These are phyloP conservation scores for Isatis lusitanica DNA, from an alignment of 441 rosid genomes.

Conservation along the genomic window DNA sequence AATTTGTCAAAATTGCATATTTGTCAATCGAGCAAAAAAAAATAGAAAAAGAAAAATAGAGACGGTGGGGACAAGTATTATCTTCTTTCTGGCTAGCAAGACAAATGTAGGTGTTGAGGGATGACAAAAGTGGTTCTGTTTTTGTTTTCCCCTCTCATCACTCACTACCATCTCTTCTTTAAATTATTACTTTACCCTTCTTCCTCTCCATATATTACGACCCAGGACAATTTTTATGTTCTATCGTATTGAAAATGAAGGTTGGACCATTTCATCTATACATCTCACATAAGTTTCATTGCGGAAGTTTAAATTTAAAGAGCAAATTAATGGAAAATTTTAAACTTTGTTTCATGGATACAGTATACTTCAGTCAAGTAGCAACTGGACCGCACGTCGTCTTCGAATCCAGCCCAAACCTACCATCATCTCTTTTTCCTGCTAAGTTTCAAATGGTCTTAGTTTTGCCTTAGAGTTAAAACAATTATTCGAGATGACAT, in stretches of 20 bases:
- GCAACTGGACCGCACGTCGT: neutral
- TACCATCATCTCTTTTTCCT: neutral
- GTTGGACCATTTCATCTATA: constrained; percentile 28
- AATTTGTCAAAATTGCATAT: neutral
- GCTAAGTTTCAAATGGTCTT: neutral
- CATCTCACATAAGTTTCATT: neutral
- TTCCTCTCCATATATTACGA: constrained; percentile 20
- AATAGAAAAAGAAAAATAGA: neutral
- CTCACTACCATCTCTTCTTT: constrained; percentile 9
- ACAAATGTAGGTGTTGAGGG: constrained; percentile 38
- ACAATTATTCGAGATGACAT: neutral
- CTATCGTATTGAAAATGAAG: neutral
- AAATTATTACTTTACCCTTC: constrained; percentile 20
- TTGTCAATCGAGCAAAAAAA: neutral
- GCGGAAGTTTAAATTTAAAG: neutral
- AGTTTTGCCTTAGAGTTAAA: neutral
- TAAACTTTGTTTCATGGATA: neutral
- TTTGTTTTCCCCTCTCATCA: constrained; percentile 30
- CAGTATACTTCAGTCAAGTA: constrained; percentile 5
- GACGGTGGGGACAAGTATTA: constrained; percentile 47
- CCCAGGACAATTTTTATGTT: neutral
- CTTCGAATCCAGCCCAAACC: neutral
- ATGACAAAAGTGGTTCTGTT: constrained; percentile 37
- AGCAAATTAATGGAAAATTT: neutral
- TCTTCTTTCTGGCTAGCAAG: constrained; percentile 33